These are phyloP conservation scores for Thinopyrum elongatum DNA, from an alignment of 176 grass and related monocot species.

Conservation along the genomic window DNA sequence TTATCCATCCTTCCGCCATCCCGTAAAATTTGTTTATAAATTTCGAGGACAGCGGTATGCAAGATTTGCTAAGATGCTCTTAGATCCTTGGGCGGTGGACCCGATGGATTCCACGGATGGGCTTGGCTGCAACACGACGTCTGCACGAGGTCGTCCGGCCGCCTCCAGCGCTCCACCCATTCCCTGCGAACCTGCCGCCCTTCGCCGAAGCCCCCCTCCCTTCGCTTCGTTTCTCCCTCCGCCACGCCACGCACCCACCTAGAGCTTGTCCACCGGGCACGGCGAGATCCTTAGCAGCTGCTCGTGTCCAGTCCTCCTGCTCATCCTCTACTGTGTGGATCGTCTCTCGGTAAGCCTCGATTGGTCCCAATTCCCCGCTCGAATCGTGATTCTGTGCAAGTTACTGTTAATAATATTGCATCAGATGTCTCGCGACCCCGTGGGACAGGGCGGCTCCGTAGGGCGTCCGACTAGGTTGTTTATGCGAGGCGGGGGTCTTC, in stretches of 20 bases:
- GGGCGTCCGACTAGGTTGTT: neutral
- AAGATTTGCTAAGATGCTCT: too few relatives aligned
- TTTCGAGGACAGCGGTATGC: too few relatives aligned
- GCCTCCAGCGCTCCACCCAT: neutral
- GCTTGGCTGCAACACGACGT: neutral
- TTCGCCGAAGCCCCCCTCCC: neutral
- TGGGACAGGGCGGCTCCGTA: neutral
- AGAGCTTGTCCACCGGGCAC: neutral
- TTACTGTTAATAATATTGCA: neutral
- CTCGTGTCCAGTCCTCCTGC: neutral
- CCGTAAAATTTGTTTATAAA: too few relatives aligned
- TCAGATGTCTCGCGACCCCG: neutral
- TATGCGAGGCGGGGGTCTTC: neutral
- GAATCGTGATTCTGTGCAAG: neutral
- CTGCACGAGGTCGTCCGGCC: neutral
- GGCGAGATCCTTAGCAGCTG: neutral
- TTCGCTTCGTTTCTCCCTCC: neutral
- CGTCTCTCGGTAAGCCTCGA: conserved; percentile 4
- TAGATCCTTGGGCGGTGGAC: neutral
- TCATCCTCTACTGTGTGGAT: neutral
- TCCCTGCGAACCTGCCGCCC: neutral
- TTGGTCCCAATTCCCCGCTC: neutral
- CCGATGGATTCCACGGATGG: neutral
- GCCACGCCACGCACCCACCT: neutral
- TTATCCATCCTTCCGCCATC: too few relatives aligned